Conservation (phyloP, 1,139 yeast genomes). For the Trichomonascaceae sp. region DNA sequence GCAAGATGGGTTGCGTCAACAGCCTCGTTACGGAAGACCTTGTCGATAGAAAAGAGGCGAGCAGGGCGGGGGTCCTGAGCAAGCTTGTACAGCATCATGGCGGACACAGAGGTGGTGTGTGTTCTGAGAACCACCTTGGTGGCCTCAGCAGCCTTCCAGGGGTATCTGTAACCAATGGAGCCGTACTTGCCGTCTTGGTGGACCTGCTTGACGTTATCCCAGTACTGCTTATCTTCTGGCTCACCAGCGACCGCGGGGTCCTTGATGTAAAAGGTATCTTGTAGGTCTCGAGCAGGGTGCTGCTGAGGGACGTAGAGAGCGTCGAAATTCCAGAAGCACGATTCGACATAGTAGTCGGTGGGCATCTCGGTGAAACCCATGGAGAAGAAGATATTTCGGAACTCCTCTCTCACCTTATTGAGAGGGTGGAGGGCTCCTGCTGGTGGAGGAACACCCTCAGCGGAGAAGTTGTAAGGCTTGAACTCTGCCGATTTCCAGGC, state of each 20-base stretch:
- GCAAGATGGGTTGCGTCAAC: constrained; percentile 99
- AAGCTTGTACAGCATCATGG: constrained; percentile 73
- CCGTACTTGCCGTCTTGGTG: constrained; percentile 89
- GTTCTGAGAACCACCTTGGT: constrained; percentile 89
- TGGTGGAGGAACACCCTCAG: constrained; percentile 78
- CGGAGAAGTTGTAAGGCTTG: constrained; percentile 91
- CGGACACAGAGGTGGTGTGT: constrained; percentile 90
- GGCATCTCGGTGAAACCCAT: constrained; percentile 99
- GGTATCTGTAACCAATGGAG: constrained; percentile 95
- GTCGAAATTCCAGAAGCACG: constrained; percentile 99
- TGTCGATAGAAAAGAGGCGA: constrained; percentile 88
- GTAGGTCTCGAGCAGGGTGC: constrained; percentile 98
- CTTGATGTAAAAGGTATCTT: constrained; percentile 92
- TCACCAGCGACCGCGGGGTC: constrained; percentile 72
- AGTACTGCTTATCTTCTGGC: constrained; percentile 69
- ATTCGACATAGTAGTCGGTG: constrained; percentile 91
- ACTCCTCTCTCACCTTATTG: constrained; percentile 92
- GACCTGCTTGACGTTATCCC: constrained; percentile 66
- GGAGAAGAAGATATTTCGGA: constrained; percentile 91
- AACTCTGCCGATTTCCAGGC: constrained; percentile 75
- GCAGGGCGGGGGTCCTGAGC: constrained; percentile 87
- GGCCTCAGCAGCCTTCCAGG: constrained; percentile 89
- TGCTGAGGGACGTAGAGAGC: constrained; percentile 95
- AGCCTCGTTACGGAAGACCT: constrained; percentile 99
- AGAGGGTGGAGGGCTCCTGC: constrained; percentile 96